These are phyloP conservation scores for Clavariopsis aquatica DNA, from an alignment of 495 filamentous ascomycete species.

Conservation along the genomic window DNA sequence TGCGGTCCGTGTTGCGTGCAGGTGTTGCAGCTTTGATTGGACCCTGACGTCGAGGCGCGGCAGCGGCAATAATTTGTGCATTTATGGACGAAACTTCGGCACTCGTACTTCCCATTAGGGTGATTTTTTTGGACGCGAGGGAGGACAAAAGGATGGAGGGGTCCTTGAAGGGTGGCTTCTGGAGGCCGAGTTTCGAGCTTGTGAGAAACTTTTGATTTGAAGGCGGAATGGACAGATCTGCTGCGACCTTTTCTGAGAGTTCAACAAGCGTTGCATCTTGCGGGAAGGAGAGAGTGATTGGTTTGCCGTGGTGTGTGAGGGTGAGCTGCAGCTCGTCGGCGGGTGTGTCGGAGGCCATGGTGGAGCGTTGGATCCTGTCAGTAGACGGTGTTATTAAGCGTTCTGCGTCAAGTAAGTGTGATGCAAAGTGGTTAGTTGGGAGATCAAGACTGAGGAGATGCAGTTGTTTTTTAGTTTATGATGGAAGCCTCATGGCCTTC, in stretches of 20 bases:
- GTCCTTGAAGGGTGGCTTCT: slow-evolving; percentile 64
- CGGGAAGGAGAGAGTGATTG: slow-evolving; percentile 50
- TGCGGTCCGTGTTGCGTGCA: slow-evolving; percentile 44
- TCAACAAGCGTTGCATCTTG: slow-evolving; percentile 58
- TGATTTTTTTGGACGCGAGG: slow-evolving; percentile 59
- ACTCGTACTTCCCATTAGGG: slow-evolving; percentile 61
- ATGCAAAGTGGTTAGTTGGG: slow-evolving; percentile 12
- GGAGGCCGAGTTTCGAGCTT: slow-evolving; percentile 65
- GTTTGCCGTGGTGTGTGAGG: slow-evolving; percentile 59
- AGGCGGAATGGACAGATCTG: slow-evolving; percentile 61
- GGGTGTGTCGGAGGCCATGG: slow-evolving; percentile 9
- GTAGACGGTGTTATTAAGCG: slow-evolving; percentile 1
- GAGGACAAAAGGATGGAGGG: slow-evolving; percentile 55
- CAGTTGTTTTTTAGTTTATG: not conserved
- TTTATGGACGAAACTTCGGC: slow-evolving; percentile 55
- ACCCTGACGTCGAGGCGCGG: slow-evolving; percentile 46
- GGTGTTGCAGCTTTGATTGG: slow-evolving; percentile 45
- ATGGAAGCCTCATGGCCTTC: slow-evolving; percentile 12
- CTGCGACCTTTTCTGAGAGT: slow-evolving; percentile 59
- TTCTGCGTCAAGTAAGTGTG: slow-evolving; percentile 7
- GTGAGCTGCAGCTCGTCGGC: slow-evolving; percentile 43
- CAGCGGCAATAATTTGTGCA: slow-evolving; percentile 46
- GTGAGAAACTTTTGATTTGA: slow-evolving; percentile 76
- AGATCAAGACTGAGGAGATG: slow-evolving; percentile 16
- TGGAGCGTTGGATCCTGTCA: not conserved